phyloP scores from a whole-genome alignment of 768 basidiomycete species.

The Mycena haematopus region DNA sequence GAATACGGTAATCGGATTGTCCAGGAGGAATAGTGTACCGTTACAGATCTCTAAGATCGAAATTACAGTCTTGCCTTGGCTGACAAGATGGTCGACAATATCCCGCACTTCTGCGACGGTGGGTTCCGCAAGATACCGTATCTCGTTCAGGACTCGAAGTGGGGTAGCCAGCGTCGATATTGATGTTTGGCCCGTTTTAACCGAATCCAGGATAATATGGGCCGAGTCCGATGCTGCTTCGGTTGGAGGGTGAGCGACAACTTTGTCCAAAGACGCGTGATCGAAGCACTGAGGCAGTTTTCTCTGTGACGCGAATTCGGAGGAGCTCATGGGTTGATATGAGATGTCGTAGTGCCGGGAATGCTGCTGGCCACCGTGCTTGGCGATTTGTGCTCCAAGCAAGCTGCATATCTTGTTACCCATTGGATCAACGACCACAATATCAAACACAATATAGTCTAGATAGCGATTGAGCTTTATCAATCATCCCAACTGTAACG shows the following conservation, averaged over 20 bases:
- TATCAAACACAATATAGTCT: constrained; percentile 1
- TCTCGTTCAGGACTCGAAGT: neutral
- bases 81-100: neutral
- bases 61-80: neutral
- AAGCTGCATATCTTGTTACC: neutral
- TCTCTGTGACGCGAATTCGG: neutral
- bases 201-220: neutral
- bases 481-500: neutral
- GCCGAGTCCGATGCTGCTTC: neutral
- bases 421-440: neutral
- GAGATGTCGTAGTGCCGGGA: neutral
- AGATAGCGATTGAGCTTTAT: neutral
- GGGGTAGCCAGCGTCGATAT: neutral
- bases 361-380: neutral
- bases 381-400: neutral
- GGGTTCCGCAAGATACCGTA: neutral
- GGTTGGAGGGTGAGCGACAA: neutral
- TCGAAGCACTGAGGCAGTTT: neutral
- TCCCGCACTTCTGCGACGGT: neutral
- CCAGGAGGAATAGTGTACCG: neutral
- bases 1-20: neutral
- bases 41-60: constrained; percentile 6
- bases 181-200: neutral
- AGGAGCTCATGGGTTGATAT: neutral
- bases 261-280: neutral